A percentile compares a stretch with the other conserved stretches of the same genome.
These are phyloP conservation scores for Beauveria sp. DNA, from an alignment of 2,329 filamentous ascomycete species.

Conservation along the genomic window DNA sequence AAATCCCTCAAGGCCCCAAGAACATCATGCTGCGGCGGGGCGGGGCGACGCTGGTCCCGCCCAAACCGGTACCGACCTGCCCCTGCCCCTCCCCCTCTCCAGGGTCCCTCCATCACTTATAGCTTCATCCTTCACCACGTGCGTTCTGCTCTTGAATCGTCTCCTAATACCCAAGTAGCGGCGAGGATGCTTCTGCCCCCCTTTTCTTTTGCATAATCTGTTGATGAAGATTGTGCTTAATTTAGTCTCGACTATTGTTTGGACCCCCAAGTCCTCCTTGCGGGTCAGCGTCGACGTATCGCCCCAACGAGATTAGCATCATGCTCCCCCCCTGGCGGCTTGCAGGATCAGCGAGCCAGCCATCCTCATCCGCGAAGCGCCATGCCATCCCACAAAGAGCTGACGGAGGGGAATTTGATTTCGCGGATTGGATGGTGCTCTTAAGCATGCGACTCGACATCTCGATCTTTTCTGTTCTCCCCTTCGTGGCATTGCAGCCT, in stretches of 20 bases:
- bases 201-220: not conserved
- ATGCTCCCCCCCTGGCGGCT: not conserved
- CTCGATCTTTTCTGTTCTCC: not conserved
- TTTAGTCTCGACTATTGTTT: not conserved
- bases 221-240: not conserved
- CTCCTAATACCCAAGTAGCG: not conserved
- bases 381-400: not conserved
- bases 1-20: not conserved
- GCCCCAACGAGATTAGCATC: conserved; percentile 1
- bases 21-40: not conserved
- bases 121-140: conserved; percentile 3
- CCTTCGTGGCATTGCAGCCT: not conserved
- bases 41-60: not conserved
- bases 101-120: not conserved
- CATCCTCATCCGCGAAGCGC: not conserved
- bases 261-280: not conserved
- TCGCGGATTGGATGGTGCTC: not conserved
- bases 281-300: not conserved
- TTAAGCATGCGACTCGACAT: not conserved
- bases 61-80: not conserved
- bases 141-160: not conserved
- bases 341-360: not conserved
- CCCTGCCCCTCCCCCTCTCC: not conserved
- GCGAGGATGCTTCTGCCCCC: not conserved
- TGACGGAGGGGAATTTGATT: not conserved